Conservation (phyloP, 179 eudicot species). For the Spergularia azorica region DNA sequence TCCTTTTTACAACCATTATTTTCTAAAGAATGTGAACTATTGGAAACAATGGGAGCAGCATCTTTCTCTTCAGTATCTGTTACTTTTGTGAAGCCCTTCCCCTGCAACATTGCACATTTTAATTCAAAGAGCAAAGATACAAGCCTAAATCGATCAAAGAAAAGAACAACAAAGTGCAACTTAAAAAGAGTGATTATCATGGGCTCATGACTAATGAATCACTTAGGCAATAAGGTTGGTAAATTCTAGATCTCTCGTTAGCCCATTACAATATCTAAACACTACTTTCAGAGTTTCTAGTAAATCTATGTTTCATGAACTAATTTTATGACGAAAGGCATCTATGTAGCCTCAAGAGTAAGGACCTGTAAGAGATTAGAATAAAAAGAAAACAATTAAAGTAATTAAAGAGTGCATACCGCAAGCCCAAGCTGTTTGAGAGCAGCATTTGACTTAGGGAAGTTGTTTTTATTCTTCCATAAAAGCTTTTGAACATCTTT, state of each 20-base stretch:
- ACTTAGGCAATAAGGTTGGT: background rate
- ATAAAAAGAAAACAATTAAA: background rate
- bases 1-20: constrained; percentile 43
- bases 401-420: constrained; percentile 42
- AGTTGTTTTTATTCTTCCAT: constrained; percentile 93
- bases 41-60: constrained; percentile 34
- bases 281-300: background rate
- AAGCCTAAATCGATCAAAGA: background rate
- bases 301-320: background rate
- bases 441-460: constrained; percentile 70
- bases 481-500: constrained; percentile 91
- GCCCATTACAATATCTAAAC: background rate
- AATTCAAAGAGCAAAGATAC: background rate
- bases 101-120: constrained; percentile 36
- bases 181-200: background rate
- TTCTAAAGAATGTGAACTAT: constrained; percentile 35
- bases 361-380: background rate
- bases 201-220: constrained; percentile 4
- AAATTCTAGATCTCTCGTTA: background rate
- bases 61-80: constrained; percentile 37
- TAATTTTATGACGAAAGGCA: background rate
- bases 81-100: constrained; percentile 41
- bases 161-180: background rate
- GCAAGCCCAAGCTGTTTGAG: constrained; percentile 73
- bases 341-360: background rate